A percentile compares a stretch with the other conserved stretches of the same genome.
Conservation (phyloP, 2,329 filamentous ascomycete genomes). For the Esteya vermicola region DNA sequence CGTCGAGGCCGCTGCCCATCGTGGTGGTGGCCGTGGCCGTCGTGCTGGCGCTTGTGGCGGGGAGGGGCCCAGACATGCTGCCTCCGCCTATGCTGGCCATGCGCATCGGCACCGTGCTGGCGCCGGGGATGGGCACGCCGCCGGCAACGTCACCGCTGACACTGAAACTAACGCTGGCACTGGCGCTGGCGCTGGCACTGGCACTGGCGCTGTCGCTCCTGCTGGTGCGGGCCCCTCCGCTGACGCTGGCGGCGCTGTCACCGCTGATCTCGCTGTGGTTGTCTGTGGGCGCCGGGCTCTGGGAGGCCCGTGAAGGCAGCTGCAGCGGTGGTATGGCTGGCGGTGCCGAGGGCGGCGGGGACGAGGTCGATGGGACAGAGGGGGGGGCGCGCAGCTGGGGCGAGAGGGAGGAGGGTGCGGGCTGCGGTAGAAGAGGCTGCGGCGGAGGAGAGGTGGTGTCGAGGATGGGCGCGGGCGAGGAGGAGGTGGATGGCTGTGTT, state of each 20-base stretch:
- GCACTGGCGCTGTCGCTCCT: slow-evolving; percentile 2
- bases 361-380: too few species aligned
- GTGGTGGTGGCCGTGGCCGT: neutral
- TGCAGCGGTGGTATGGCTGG: neutral
- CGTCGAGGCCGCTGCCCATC: slow-evolving; percentile 27
- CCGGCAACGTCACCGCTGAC: neutral
- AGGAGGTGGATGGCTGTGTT: slow-evolving; percentile 18
- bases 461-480: slow-evolving; percentile 36
- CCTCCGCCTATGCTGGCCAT: too few species aligned
- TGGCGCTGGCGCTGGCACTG: neutral
- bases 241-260: slow-evolving; percentile 52
- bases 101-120: too few species aligned
- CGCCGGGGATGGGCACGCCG: neutral
- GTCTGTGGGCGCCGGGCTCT: slow-evolving; percentile 34
- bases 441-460: too few species aligned
- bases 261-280: slow-evolving; percentile 55
- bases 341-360: neutral
- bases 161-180: neutral
- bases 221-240: too few species aligned
- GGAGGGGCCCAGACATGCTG: too few species aligned
- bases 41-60: too few species aligned
- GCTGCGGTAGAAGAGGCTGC: slow-evolving; percentile 13
- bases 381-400: too few species aligned
- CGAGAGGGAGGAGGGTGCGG: too few species aligned
- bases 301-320: slow-evolving; percentile 8